Percentiles rank a stretch among this genome's conserved stretches.
Evolutionary conservation across 106 monocot species (phyloP).

Genomic region (Dendrobium catenatum): DNA sequence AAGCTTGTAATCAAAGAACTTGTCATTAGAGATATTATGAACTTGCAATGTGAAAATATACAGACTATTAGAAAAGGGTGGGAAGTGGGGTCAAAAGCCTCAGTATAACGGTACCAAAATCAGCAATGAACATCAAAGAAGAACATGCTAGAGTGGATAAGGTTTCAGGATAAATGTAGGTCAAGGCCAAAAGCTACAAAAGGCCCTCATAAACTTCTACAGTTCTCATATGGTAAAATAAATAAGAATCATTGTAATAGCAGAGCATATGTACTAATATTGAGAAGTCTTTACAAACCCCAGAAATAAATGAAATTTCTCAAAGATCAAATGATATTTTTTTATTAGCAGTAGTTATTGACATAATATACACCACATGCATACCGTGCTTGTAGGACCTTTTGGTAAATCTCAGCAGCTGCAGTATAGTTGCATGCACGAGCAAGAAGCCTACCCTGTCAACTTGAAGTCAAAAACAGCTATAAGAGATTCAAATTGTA

Average conservation of each 20-base stretch:
- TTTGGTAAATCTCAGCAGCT: conserved; percentile 79
- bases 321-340: neutral
- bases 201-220: neutral
- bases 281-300: neutral
- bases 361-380: conserved; percentile 1
- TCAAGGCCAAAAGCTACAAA: neutral
- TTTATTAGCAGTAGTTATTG: neutral
- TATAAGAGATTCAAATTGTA: conserved; percentile 20
- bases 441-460: conserved; percentile 99
- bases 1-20: neutral
- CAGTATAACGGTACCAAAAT: neutral
- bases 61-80: neutral
- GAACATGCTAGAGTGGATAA: neutral
- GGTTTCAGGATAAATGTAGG: neutral
- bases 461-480: conserved; percentile 71
- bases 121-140: neutral
- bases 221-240: neutral
- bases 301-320: neutral
- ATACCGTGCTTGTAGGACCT: conserved; percentile 71
- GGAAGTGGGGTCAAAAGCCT: neutral
- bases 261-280: neutral
- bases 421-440: conserved; percentile 68
- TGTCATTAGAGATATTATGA: neutral
- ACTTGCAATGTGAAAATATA: neutral
- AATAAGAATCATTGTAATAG: neutral